A percentile compares a stretch with the other conserved stretches of the same genome.
Evolutionary conservation across 805 yeast genomes (phyloP).

Genomic region (Starmerella asiatica): DNA sequence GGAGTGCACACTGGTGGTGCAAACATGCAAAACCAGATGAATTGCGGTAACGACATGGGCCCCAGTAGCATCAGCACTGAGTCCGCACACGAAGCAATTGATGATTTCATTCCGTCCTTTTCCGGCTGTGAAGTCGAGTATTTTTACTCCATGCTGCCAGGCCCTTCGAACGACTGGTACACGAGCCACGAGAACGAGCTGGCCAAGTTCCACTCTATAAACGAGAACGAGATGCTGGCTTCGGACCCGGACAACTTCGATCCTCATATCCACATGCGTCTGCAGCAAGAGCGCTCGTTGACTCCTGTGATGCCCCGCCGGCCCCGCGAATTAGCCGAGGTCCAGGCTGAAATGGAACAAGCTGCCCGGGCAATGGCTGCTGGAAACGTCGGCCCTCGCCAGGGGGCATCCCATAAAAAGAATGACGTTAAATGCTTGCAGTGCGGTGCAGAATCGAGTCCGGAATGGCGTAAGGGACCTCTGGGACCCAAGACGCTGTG

Average conservation of each 20-base stretch:
- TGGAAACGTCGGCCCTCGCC: not conserved
- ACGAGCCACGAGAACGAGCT: constrained; percentile 12
- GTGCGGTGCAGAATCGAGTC: constrained; percentile 63
- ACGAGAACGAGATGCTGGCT: constrained; percentile 14
- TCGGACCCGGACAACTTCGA: constrained; percentile 18
- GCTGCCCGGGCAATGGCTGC: constrained; percentile 1
- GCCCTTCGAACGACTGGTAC: constrained; percentile 1
- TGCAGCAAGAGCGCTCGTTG: constrained; percentile 8
- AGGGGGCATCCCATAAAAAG: constrained; percentile 3
- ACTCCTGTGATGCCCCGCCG: constrained; percentile 13
- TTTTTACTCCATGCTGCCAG: constrained; percentile 18
- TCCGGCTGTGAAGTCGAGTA: constrained; percentile 16
- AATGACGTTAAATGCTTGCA: constrained; percentile 37
- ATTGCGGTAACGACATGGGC: not conserved
- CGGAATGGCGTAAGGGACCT: constrained; percentile 92
- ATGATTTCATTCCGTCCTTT: constrained; percentile 19
- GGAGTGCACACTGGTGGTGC: not conserved
- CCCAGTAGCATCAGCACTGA: not conserved
- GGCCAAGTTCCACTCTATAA: constrained; percentile 10
- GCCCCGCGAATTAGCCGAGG: constrained; percentile 18
- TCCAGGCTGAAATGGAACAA: constrained; percentile 14
- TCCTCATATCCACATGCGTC: constrained; percentile 16
- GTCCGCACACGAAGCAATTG: constrained; percentile 1
- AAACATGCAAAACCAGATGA: not conserved
- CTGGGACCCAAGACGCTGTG: constrained; percentile 69